Evolutionary conservation across 768 basidiomycete species (phyloP), one percentile per base, ranked within the genome.

Genomic region (Rhodosporidiobolus odoratus): DNA sequence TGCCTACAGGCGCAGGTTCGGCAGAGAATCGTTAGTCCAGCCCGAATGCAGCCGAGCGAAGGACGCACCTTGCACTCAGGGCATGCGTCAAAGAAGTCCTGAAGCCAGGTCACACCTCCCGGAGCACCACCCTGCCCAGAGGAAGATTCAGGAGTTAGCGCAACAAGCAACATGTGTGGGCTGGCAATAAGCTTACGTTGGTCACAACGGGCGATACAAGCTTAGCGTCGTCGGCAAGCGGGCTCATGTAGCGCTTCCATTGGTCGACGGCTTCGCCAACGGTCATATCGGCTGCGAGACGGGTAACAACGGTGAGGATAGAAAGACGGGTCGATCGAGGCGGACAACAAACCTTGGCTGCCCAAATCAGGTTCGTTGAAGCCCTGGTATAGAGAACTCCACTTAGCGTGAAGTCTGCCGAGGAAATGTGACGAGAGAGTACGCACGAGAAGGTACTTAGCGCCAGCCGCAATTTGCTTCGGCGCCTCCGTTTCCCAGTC

Each of bases 171-270:
- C 13, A 23, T 12, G 43, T 13, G 23, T 12, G 43, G 43, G 23
- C 12, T 13, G 43, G 23, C 12, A 45, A 45, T 12, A 23, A 45
- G 43, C 43, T 12, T 45, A 23, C 43, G 30, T 61, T 68, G 16
- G 71, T 68, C 38, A 72, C 62, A 13, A 66, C 71, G 37, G 71
- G 71, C 13, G 66, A 58, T 37, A 72, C 37, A n/a, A 72, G 71
- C 50, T 68, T 64, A 23, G 62, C 61, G 27, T 68, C 40, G n/a
- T 50, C 58, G n/a, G 35, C n/a, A 45, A 57, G 68, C 19, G 71
- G 71, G 53, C 63, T 40, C 66, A 72, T 72, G 56, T 68, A 56
- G 50, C 54, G 16, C 62, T 65, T 64, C 54, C 66, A 72, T 2
- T 17, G 37, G 4, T 9, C 47, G 34, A 66, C 66, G 12, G 71